Conservation (phyloP, 768 basidiomycete species). For the Antrodiella citrinella region DNA sequence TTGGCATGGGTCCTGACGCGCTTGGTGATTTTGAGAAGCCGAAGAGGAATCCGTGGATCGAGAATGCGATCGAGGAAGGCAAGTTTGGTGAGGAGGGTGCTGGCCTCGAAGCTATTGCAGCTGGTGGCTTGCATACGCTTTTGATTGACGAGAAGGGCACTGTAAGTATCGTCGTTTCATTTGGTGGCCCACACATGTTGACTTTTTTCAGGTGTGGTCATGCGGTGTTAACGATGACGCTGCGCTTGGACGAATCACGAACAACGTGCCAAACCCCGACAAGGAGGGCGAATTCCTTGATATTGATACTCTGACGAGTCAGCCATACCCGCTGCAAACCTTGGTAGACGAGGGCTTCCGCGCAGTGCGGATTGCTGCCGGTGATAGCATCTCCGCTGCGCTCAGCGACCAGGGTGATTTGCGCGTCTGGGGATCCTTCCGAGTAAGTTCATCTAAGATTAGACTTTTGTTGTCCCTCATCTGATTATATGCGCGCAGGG, state of each 20-base stretch:
- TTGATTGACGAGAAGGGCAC: slow-evolving; percentile 86
- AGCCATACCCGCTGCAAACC: slow-evolving; percentile 60
- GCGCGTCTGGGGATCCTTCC: slow-evolving; percentile 84
- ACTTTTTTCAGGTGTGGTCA: slow-evolving; percentile 58
- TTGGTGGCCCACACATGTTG: slow-evolving; percentile 1
- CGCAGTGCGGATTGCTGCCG: slow-evolving; percentile 73
- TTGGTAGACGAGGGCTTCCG: slow-evolving; percentile 76
- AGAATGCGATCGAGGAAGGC: slow-evolving; percentile 64
- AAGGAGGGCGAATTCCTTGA: slow-evolving; percentile 52
- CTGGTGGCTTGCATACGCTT: slow-evolving; percentile 85
- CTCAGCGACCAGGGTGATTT: slow-evolving; percentile 74
- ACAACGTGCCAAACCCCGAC: slow-evolving; percentile 48
- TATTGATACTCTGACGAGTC: slow-evolving; percentile 39
- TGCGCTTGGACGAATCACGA: slow-evolving; percentile 74
- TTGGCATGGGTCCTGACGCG: slow-evolving; percentile 77
- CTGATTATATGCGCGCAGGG: slow-evolving; percentile 32
- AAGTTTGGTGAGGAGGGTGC: slow-evolving; percentile 60
- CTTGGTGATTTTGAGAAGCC: slow-evolving; percentile 72
- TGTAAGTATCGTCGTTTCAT: slow-evolving; percentile 40
- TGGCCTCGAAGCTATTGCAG: slow-evolving; percentile 75
- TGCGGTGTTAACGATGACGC: slow-evolving; percentile 87
- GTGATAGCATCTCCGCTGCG: slow-evolving; percentile 85
- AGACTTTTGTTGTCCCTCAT: too few species aligned
- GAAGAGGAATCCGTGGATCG: slow-evolving; percentile 68
- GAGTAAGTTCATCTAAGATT: slow-evolving; percentile 53